Evolutionary conservation across 2,329 filamentous ascomycete species (phyloP), one percentile per base, ranked within the genome.

Genomic region (Fusarium udum): DNA sequence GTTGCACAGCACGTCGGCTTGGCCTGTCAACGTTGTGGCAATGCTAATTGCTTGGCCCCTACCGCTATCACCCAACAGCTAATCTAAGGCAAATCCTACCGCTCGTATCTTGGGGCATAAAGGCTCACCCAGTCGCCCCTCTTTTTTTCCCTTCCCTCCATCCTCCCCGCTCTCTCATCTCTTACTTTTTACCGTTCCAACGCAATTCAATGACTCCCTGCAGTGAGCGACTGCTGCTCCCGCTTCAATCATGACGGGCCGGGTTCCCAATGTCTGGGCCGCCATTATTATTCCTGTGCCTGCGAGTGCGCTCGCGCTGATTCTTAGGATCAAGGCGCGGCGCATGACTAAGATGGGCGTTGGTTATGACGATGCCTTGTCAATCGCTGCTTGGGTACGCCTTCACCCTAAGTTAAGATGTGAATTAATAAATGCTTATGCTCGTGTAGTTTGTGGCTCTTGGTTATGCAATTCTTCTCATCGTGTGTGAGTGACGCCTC

Each of bases 301-400:
- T 16, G 69, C 67, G 15, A 69, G 74, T 31, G 57, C 64, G n/a
- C 36, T 72, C 42, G 74, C 74, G 18, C 58, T 76, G 6, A 14
- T 62, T 9, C 39, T 76, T 14, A 56, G 74, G 39, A 58, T 76
- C 31, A 71, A 73, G 57, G 74, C 72, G 26, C 51, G 74, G 31
- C 72, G 74, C 31, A 76, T 76, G 72, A 76, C 74, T 24, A 55
- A 56, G n/a, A 73, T 73, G 72, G 64, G 67, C 10, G 32, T 76
- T 53, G 69, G 74, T 7, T 73, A 57, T 60, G 74, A 76, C 51
- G 74, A 76, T 42, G 57, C n/a, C 36, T 37, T 76, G 15, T 60
- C 66, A 11, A 61, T 73, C 34, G 71, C 71, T 26, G 71, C 71
- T 42, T 73, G 70, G 70, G 71, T 73, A 64, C 57, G 61, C 48